A percentile compares a stretch with the other conserved stretches of the same genome.
Evolutionary conservation across 1,284 basidiomycete genomes (phyloP).

Genomic region (Fereydounia khargensis): DNA sequence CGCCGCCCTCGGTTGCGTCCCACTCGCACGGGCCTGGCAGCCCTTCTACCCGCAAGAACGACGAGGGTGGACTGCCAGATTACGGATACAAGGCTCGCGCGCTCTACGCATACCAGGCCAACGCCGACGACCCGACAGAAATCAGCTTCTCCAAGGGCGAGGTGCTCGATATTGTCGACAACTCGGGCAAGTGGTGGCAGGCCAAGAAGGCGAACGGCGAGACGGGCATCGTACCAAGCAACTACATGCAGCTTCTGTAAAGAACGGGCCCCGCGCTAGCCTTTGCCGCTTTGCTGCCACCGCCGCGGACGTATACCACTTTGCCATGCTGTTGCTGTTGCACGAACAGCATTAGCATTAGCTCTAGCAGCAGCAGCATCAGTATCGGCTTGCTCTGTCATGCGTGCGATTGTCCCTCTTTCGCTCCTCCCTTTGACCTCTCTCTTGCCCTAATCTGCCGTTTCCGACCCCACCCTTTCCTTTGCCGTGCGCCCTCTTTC

Average conservation of each 20-base stretch:
- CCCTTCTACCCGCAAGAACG: conserved; percentile 1
- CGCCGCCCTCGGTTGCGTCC: conserved; percentile 19
- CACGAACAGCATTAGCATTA: too few relatives aligned
- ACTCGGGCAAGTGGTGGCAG: conserved; percentile 74
- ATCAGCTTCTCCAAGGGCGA: conserved; percentile 92
- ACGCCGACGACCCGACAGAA: conserved; percentile 91
- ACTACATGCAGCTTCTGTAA: conserved; percentile 55
- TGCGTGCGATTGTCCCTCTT: too few relatives aligned
- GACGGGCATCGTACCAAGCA: conserved; percentile 66
- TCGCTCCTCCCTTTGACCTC: too few relatives aligned
- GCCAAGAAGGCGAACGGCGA: conserved; percentile 79
- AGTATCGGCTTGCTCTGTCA: too few relatives aligned
- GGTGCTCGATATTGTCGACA: conserved; percentile 88
- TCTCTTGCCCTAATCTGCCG: too few relatives aligned
- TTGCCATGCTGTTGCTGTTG: too few relatives aligned
- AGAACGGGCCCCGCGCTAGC: too few relatives aligned
- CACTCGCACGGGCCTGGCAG: conserved; percentile 8
- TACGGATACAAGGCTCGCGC: conserved; percentile 74
- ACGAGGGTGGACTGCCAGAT: conserved; percentile 17
- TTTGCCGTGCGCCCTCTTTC: too few relatives aligned
- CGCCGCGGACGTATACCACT: too few relatives aligned
- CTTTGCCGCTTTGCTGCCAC: too few relatives aligned
- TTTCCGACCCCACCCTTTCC: too few relatives aligned
- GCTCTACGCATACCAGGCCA: conserved; percentile 84
- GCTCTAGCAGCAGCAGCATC: too few relatives aligned